Evolutionary conservation across 441 rosid species (phyloP).

Genomic region (Euphorbia celastroides): DNA sequence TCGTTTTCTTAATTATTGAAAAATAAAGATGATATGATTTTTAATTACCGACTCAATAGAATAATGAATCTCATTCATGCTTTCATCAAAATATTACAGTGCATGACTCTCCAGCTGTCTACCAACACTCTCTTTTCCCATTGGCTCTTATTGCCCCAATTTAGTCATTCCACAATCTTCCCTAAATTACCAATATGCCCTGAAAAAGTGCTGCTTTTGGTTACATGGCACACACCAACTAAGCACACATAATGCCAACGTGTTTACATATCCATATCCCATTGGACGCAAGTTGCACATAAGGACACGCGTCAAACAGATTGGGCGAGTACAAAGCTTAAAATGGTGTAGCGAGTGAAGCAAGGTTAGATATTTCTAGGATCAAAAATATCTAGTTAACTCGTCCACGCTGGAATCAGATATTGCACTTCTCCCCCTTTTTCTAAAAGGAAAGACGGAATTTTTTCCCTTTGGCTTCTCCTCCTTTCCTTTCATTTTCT

Average conservation of each 20-base stretch:
- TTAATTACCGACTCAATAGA: no score
- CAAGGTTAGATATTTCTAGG: conserved; percentile 35
- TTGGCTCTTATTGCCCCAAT: conserved; percentile 18
- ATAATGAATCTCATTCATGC: neutral
- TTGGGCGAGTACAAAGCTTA: neutral
- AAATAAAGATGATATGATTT: neutral
- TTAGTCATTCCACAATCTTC: neutral
- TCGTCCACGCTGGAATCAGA: conserved; percentile 85
- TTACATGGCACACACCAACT: conserved; percentile 21
- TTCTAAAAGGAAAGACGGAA: neutral
- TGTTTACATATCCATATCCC: neutral
- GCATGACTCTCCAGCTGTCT: conserved; percentile 31
- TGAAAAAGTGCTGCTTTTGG: conserved; percentile 23
- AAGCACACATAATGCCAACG: neutral
- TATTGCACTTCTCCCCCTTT: conserved; percentile 42
- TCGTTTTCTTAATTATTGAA: no score
- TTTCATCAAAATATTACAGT: neutral
- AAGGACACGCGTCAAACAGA: neutral
- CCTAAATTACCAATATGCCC: conserved; percentile 20
- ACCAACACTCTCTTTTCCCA: conserved; percentile 20
- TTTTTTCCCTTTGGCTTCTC: neutral
- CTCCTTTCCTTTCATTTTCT: conserved; percentile 17
- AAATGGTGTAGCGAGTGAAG: conserved; percentile 3
- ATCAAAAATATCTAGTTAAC: conserved; percentile 70
- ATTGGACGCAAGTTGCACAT: neutral